Percentiles rank a stretch among this genome's conserved stretches.
Conservation (phyloP, 352 stramenopile genomes). For the Pythium dissimile region DNA sequence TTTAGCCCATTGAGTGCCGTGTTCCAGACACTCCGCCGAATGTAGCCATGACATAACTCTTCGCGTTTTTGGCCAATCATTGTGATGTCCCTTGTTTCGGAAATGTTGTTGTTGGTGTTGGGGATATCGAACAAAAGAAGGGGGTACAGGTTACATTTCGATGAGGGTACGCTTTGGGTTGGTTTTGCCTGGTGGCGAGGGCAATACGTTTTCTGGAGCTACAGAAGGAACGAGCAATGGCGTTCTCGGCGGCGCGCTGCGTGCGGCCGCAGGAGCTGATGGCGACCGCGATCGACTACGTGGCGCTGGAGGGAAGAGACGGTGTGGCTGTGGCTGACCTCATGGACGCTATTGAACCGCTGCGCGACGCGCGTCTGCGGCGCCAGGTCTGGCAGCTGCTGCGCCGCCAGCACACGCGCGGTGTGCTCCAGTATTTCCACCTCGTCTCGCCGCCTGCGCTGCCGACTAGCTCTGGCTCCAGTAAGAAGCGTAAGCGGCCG, state of each 20-base stretch:
- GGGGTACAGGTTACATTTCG: neutral
- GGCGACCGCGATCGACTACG: slow-evolving; percentile 56
- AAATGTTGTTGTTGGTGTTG: neutral
- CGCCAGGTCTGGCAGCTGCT: slow-evolving; percentile 55
- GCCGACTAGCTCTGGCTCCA: neutral
- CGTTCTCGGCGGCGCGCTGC: neutral
- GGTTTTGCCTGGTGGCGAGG: slow-evolving; percentile 5
- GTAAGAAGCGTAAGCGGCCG: slow-evolving; percentile 63
- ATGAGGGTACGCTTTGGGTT: neutral
- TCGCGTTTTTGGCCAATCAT: too few species aligned
- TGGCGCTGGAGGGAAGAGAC: slow-evolving; percentile 49
- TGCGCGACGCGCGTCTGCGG: slow-evolving; percentile 36
- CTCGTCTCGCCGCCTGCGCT: neutral
- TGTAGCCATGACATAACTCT: slow-evolving; percentile 29
- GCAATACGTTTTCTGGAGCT: slow-evolving; percentile 3
- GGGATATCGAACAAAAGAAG: neutral
- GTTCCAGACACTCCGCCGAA: slow-evolving; percentile 24
- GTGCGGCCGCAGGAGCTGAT: slow-evolving; percentile 42
- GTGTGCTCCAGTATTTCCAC: slow-evolving; percentile 56
- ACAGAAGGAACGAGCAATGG: neutral
- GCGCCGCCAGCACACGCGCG: slow-evolving; percentile 36
- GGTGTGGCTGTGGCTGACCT: slow-evolving; percentile 40
- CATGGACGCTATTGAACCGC: slow-evolving; percentile 41
- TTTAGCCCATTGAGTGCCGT: slow-evolving; percentile 25
- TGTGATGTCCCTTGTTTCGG: slow-evolving; percentile 6